Percentiles rank a stretch among this genome's conserved stretches.
phyloP scores from a whole-genome alignment of 306 rosid genomes.

The Dryas octopetala region DNA sequence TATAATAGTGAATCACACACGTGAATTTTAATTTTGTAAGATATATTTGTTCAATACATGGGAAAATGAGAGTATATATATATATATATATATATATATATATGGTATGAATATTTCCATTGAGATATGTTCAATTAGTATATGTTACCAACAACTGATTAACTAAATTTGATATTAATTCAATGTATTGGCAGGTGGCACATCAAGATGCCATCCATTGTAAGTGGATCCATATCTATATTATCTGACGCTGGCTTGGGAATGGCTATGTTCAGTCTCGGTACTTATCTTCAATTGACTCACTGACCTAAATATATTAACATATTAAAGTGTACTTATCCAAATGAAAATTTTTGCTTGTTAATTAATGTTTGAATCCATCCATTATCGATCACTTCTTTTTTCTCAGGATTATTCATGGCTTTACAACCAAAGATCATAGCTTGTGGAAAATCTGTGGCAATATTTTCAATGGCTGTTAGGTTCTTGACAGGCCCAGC shows the following conservation, averaged over 20 bases:
- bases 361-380: no score
- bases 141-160: no score
- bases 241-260: slow-evolving; percentile 89
- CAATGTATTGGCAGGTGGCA: slow-evolving; percentile 46
- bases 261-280: slow-evolving; percentile 96
- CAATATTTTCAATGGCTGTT: slow-evolving; percentile 90
- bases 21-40: no score
- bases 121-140: no score
- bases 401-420: slow-evolving; percentile 72
- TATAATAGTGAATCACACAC: no score
- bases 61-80: no score
- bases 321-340: background rate
- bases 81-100: no score
- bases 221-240: slow-evolving; percentile 78
- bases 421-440: slow-evolving; percentile 87
- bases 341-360: background rate
- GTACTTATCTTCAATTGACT: slow-evolving; percentile 19
- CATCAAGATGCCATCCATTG: slow-evolving; percentile 79
- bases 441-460: slow-evolving; percentile 88
- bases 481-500: slow-evolving; percentile 91
- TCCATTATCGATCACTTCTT: background rate
- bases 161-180: no score
- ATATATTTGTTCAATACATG: no score
- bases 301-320: background rate
- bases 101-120: no score